A percentile compares a stretch with the other conserved stretches of the same genome.
phyloP scores from a whole-genome alignment of 495 filamentous ascomycete genomes.

The Lasiosphaeria miniovina region DNA sequence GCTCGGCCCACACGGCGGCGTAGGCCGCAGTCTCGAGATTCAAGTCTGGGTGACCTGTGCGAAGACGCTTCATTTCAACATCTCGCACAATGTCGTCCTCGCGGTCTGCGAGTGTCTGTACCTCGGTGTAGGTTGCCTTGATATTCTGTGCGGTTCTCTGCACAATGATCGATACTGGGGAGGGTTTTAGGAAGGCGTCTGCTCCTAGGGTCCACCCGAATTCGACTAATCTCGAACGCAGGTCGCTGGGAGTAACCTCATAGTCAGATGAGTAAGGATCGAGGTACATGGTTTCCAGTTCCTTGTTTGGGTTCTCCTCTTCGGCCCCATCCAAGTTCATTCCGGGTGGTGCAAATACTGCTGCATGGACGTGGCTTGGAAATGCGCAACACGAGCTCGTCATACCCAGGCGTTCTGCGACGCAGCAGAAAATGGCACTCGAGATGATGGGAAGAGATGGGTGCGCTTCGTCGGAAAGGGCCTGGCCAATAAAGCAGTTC shows the following conservation, averaged over 20 bases:
- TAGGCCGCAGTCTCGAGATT: constrained; percentile 71
- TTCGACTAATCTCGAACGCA: constrained; percentile 58
- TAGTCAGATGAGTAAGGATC: constrained; percentile 73
- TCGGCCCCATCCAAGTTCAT: constrained; percentile 59
- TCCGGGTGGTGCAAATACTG: constrained; percentile 58
- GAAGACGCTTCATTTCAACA: constrained; percentile 35
- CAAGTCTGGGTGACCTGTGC: constrained; percentile 35
- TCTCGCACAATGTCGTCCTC: constrained; percentile 4
- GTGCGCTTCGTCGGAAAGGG: constrained; percentile 64
- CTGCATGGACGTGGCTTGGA: constrained; percentile 75
- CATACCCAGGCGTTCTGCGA: constrained; percentile 58
- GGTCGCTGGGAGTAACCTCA: constrained; percentile 58
- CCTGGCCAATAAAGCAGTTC: constrained; percentile 81
- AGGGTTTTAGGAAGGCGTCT: constrained; percentile 55
- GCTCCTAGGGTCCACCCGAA: constrained; percentile 60
- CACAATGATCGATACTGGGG: constrained; percentile 62
- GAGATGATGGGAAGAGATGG: constrained; percentile 77
- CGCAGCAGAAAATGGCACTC: constrained; percentile 50
- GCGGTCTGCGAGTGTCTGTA: constrained; percentile 19
- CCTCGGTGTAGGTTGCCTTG: constrained; percentile 44
- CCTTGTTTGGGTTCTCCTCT: constrained; percentile 21
- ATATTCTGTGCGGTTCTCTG: constrained; percentile 81
- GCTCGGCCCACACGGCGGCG: constrained; percentile 70
- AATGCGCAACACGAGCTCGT: constrained; percentile 71
- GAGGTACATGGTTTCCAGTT: constrained; percentile 65